Evolutionary conservation across 2,329 filamentous ascomycete species (phyloP).

Genomic region (Nemania sp.): DNA sequence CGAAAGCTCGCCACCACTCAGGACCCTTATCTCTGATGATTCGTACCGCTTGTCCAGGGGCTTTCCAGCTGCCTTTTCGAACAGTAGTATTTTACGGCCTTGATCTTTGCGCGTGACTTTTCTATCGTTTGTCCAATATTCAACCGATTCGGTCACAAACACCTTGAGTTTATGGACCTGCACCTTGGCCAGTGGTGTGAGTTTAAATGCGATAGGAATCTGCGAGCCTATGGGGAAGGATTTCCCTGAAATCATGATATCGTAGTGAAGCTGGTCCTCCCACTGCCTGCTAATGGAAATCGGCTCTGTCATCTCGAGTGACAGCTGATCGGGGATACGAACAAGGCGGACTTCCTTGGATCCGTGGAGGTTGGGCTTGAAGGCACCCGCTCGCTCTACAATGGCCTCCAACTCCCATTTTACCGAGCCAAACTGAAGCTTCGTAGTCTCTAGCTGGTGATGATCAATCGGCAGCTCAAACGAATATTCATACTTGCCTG

Average conservation of each 20-base stretch:
- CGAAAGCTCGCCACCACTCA: slow-evolving; percentile 78
- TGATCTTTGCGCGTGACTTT: slow-evolving; percentile 84
- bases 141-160: slow-evolving; percentile 85
- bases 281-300: slow-evolving; percentile 92
- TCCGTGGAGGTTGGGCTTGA: slow-evolving; percentile 85
- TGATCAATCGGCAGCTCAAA: slow-evolving; percentile 92
- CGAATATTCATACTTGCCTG: slow-evolving; percentile 68
- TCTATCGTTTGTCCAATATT: slow-evolving; percentile 87
- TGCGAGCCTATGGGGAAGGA: slow-evolving; percentile 87
- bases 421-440: slow-evolving; percentile 82
- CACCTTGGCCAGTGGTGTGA: slow-evolving; percentile 90
- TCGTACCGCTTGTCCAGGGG: slow-evolving; percentile 73
- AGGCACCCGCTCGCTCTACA: slow-evolving; percentile 84
- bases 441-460: slow-evolving; percentile 85
- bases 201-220: slow-evolving; percentile 91
- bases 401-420: slow-evolving; percentile 86
- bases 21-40: slow-evolving; percentile 74
- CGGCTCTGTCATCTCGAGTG: slow-evolving; percentile 86
- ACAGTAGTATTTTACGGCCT: slow-evolving; percentile 79
- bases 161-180: slow-evolving; percentile 93
- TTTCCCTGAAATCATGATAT: slow-evolving; percentile 95
- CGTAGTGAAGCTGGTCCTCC: slow-evolving; percentile 95
- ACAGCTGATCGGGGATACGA: slow-evolving; percentile 83
- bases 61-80: slow-evolving; percentile 85
- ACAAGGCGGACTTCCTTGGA: slow-evolving; percentile 82